phyloP scores from a whole-genome alignment of 2,329 filamentous ascomycete species.

The Alternaria sp. region DNA sequence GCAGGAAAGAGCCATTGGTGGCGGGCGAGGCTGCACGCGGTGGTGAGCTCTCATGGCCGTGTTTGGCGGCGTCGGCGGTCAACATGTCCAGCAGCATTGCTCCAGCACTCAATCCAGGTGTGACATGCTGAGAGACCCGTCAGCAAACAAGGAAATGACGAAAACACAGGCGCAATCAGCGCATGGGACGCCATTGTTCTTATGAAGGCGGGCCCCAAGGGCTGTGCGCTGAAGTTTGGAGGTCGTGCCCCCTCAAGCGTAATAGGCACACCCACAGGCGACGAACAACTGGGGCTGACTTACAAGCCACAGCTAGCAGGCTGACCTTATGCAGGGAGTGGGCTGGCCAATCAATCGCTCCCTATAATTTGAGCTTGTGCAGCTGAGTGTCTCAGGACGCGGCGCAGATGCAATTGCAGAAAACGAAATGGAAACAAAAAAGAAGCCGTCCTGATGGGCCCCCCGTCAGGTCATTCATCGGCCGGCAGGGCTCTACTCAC shows the following conservation, averaged over 20 bases:
- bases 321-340: constrained; percentile 22
- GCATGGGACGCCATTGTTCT: constrained; percentile 23
- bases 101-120: constrained; percentile 12
- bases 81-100: constrained; percentile 50
- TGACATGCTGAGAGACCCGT: constrained; percentile 28
- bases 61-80: constrained; percentile 44
- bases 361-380: constrained; percentile 1
- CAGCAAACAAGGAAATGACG: constrained; percentile 16
- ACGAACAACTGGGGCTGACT: constrained; percentile 21
- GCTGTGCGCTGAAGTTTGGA: constrained; percentile 33
- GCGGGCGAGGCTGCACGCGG: constrained; percentile 23
- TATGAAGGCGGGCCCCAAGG: constrained; percentile 17
- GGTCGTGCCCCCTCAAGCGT: constrained; percentile 22
- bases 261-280: constrained; percentile 14
- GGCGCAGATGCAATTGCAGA: background rate
- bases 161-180: constrained; percentile 13
- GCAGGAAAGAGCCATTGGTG: constrained; percentile 35
- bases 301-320: constrained; percentile 40
- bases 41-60: constrained; percentile 42
- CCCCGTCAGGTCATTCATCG: constrained; percentile 9
- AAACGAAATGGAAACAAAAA: background rate
- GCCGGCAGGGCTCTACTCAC: constrained; percentile 5
- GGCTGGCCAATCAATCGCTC: constrained; percentile 13
- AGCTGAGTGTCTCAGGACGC: constrained; percentile 1
- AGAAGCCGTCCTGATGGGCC: background rate